A percentile compares a stretch with the other conserved stretches of the same genome.
These are phyloP conservation scores for Hypericum androsaemum DNA, from an alignment of 345 rosid genomes.

Conservation along the genomic window DNA sequence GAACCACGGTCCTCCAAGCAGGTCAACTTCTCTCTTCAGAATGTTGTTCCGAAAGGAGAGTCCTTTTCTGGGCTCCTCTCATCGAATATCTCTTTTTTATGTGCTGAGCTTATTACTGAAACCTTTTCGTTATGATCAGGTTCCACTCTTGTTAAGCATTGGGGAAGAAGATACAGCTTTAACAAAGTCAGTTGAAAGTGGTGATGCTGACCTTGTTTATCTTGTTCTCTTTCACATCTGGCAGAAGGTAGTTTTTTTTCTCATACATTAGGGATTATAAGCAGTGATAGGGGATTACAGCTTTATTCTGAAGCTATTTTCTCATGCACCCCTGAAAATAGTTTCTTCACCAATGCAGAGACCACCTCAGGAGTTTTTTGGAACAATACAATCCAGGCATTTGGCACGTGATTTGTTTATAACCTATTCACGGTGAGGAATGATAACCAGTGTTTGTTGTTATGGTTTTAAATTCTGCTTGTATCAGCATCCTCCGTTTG, in stretches of 20 bases:
- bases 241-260: slow-evolving; percentile 58
- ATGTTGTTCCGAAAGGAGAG: neutral
- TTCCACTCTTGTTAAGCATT: slow-evolving; percentile 87
- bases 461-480: too few species aligned
- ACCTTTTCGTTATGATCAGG: slow-evolving; percentile 31
- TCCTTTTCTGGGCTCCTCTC: neutral
- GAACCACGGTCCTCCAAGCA: slow-evolving; percentile 95
- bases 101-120: neutral
- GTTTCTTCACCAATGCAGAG: slow-evolving; percentile 35
- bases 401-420: slow-evolving; percentile 80
- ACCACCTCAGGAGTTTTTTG: slow-evolving; percentile 73
- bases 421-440: slow-evolving; percentile 56
- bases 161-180: slow-evolving; percentile 94
- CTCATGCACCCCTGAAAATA: neutral
- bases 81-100: neutral
- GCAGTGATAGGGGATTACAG: too few species aligned
- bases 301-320: neutral
- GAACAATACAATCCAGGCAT: slow-evolving; percentile 76
- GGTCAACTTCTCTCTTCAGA: slow-evolving; percentile 22
- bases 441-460: too few species aligned
- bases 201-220: slow-evolving; percentile 91
- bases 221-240: slow-evolving; percentile 94
- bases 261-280: neutral
- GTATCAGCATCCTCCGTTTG: too few species aligned
- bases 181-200: slow-evolving; percentile 87